Percentiles rank a stretch among this genome's conserved stretches.
Evolutionary conservation across 768 basidiomycete species (phyloP).

Genomic region (Cyathus striatus): DNA sequence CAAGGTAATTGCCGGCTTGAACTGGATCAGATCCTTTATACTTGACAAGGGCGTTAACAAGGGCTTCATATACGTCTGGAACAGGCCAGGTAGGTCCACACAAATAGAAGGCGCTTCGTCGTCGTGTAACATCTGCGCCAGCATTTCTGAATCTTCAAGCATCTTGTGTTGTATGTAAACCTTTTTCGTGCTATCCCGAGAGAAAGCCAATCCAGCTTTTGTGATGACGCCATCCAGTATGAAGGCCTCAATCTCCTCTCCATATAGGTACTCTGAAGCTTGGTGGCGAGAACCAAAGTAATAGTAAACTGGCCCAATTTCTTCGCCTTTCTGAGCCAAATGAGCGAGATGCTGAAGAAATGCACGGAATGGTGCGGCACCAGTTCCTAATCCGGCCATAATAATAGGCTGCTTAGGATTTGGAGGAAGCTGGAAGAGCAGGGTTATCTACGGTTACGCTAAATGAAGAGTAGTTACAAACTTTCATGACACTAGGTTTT

Average conservation of each 20-base stretch:
- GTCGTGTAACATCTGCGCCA: conserved; percentile 71
- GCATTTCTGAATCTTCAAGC: conserved; percentile 77
- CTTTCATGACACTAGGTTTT: conserved; percentile 99
- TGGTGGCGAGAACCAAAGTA: conserved; percentile 98
- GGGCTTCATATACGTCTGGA: conserved; percentile 92
- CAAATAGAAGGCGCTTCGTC: conserved; percentile 83
- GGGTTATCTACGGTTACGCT: conserved; percentile 6
- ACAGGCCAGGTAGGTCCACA: conserved; percentile 99
- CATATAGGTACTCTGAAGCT: conserved; percentile 94
- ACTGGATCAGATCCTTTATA: conserved; percentile 60
- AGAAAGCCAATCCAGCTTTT: conserved; percentile 92
- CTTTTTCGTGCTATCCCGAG: conserved; percentile 87
- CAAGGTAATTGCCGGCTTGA: conserved; percentile 76
- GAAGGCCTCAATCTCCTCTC: conserved; percentile 94
- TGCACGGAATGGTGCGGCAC: conserved; percentile 98
- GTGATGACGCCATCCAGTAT: conserved; percentile 81
- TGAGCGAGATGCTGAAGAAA: conserved; percentile 95
- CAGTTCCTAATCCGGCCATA: conserved; percentile 98
- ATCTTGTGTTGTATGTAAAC: conserved; percentile 99
- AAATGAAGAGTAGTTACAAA: conserved; percentile 22
- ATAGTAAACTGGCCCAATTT: conserved; percentile 92
- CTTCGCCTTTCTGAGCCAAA: conserved; percentile 68
- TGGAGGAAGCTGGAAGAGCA: conserved; percentile 63
- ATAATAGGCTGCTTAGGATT: conserved; percentile 85
- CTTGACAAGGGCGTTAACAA: conserved; percentile 75